Evolutionary conservation across 2,329 filamentous ascomycete species (phyloP).

Genomic region (Elsinoe ampelina): DNA sequence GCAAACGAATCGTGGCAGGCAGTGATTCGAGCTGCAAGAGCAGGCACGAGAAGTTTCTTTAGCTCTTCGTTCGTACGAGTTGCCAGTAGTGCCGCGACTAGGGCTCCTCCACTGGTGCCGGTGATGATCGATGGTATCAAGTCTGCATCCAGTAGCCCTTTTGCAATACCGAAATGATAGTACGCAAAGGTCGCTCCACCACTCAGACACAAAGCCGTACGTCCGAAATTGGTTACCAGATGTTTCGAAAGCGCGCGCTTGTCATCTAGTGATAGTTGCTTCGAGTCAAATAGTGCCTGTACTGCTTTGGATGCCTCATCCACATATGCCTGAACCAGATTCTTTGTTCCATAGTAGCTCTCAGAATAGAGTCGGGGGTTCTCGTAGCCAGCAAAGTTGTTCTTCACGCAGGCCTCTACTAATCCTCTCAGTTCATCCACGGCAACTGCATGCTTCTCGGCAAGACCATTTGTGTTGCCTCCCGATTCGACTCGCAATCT

Average conservation of each 20-base stretch:
- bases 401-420: conserved; percentile 87
- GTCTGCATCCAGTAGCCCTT: conserved; percentile 76
- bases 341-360: conserved; percentile 96
- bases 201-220: conserved; percentile 84
- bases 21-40: conserved; percentile 73
- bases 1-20: conserved; percentile 71
- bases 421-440: conserved; percentile 69
- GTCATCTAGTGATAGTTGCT: conserved; percentile 58
- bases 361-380: conserved; percentile 93
- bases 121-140: conserved; percentile 90
- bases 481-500: conserved; percentile 47
- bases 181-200: conserved; percentile 93
- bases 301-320: conserved; percentile 70
- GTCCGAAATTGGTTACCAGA: conserved; percentile 79
- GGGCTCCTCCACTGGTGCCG: conserved; percentile 85
- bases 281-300: conserved; percentile 57
- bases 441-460: conserved; percentile 34
- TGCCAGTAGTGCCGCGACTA: conserved; percentile 77
- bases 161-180: conserved; percentile 90
- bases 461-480: conserved; percentile 36
- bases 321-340: conserved; percentile 79
- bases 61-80: conserved; percentile 90
- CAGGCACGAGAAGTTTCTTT: conserved; percentile 72
- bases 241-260: conserved; percentile 82
- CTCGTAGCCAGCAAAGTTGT: conserved; percentile 92